Evolutionary conservation across 805 yeast genomes (phyloP), one percentile per base, ranked within the genome.

Genomic region (Torulaspora maleeae): DNA sequence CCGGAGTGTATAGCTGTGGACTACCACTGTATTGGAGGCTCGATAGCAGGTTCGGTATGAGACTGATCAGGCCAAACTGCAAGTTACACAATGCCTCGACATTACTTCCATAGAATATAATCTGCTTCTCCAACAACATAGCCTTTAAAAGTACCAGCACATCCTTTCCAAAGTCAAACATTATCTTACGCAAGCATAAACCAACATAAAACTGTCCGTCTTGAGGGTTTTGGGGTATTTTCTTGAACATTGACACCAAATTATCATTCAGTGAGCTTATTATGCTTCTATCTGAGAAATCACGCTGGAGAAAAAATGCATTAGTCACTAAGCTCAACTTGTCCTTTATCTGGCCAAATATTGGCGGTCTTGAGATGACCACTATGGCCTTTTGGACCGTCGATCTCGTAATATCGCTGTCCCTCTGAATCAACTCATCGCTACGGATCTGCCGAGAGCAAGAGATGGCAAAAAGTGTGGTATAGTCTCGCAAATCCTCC

Each of bases 381-480:
- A 93, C 96, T 24, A 93, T 78, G 0, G 95, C 83, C 59, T 93
- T 93, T 58, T 93, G 99, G 2, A 93, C 90, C 0, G 88, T 81
- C 1, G 95, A 84, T 45, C 99, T 72, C 0, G 95, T 86, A 24
- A 85, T 77, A 48, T 84, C 89, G 11, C 76, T 74, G 43, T 78
- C 74, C 43, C 75, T 70, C 45, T 71, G 74, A 3, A 76, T 60
- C 45, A 91, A 68, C 24, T 82, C 83, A 24, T 76, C 74, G 1
- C 85, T 71, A 34, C 77, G 72, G 34, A 91, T 75, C 65, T 91
- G 98, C 30, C 96, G 75, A 24, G 90, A 87, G 67, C 99, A 93
- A 0, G 95, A 83, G 50, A 95, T 86, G 1, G 96, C 99, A 72
- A 93, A 93, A n/a, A 89, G 66, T 0, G 99, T 93, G 1, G 79